These are phyloP conservation scores for Pythium scleroteichum DNA, from an alignment of 352 stramenopile genomes.

Conservation along the genomic window DNA sequence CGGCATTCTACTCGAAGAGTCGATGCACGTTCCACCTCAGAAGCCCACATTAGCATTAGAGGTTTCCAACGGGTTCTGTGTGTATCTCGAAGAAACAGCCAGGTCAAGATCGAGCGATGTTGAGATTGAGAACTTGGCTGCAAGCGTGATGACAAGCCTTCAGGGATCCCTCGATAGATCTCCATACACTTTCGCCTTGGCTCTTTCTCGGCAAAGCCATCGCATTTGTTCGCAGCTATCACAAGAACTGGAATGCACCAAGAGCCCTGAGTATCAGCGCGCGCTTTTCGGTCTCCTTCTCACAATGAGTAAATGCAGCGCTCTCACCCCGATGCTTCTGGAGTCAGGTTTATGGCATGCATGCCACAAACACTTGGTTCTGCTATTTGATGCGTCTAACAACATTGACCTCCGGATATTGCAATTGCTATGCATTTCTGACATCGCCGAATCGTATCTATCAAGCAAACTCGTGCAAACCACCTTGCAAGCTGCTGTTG, in stretches of 20 bases:
- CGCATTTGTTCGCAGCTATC: no score
- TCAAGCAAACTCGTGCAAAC: not conserved
- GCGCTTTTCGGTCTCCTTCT: not conserved
- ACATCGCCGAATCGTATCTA: no score
- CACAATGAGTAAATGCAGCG: not conserved
- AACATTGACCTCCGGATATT: not conserved
- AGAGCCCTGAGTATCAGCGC: not conserved
- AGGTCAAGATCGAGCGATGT: no score
- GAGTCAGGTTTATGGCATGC: slow-evolving; percentile 1
- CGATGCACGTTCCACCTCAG: not conserved
- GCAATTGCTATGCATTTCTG: not conserved
- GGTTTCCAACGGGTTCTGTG: not conserved
- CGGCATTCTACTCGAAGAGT: slow-evolving; percentile 1
- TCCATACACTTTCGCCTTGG: no score
- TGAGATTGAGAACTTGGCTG: not conserved
- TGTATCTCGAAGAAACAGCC: not conserved
- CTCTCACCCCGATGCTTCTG: not conserved
- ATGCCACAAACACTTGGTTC: not conserved
- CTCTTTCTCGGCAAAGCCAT: no score
- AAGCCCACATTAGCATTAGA: slow-evolving; percentile 1
- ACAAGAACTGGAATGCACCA: no score
- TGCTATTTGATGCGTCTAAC: not conserved
- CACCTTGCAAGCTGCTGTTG: not conserved
- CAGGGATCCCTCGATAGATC: no score
- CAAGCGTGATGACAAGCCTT: no score